Evolutionary conservation across 2,329 filamentous ascomycete species (phyloP).

Genomic region (Phialophora verrucosa): DNA sequence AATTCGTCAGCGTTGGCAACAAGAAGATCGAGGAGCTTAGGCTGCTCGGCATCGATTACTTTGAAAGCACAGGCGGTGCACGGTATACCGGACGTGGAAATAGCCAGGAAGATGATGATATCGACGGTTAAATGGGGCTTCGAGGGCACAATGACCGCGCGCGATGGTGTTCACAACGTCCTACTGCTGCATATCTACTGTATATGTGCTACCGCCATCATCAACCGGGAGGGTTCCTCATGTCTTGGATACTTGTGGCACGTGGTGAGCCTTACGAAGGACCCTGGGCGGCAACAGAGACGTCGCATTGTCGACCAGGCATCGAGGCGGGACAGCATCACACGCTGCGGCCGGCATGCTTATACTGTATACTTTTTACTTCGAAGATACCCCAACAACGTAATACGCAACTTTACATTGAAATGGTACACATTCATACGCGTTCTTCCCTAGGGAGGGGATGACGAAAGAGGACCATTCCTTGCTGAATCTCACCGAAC

Average conservation of each 20-base stretch:
- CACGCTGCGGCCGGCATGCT: neutral
- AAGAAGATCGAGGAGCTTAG: constrained; percentile 24
- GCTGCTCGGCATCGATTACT: constrained; percentile 30
- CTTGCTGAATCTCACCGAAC: neutral
- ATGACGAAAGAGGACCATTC: neutral
- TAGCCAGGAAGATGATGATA: constrained; percentile 11
- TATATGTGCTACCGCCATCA: neutral
- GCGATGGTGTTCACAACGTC: neutral
- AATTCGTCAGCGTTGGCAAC: constrained; percentile 32
- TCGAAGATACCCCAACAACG: neutral
- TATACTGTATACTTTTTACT: neutral
- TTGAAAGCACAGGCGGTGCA: constrained; percentile 14
- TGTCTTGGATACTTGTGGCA: neutral
- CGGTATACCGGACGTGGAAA: neutral
- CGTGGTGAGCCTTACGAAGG: too few species aligned
- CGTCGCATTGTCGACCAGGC: neutral
- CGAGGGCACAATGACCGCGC: neutral
- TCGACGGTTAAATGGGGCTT: constrained; percentile 9
- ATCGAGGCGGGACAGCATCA: neutral
- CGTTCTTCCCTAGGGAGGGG: neutral
- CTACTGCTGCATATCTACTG: neutral
- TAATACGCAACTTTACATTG: neutral
- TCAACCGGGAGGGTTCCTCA: neutral
- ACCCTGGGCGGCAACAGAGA: neutral
- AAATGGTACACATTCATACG: neutral